Percentiles rank a stretch among this genome's conserved stretches.
Evolutionary conservation across 768 basidiomycete species (phyloP).

Genomic region (Scleroderma citrinum): DNA sequence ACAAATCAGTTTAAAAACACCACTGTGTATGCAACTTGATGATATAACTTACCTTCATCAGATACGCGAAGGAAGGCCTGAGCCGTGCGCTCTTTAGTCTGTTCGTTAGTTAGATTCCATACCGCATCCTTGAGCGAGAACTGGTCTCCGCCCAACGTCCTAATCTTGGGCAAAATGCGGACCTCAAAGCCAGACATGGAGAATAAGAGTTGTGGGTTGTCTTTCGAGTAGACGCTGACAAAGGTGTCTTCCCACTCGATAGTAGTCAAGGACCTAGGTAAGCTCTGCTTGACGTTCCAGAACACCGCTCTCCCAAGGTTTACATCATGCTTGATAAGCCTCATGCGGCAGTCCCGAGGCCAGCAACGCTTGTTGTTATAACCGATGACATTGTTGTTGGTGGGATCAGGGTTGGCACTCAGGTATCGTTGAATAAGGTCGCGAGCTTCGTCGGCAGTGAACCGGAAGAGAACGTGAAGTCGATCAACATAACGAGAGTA

Average conservation of each 20-base stretch:
- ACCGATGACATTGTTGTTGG: conserved; percentile 97
- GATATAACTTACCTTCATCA: conserved; percentile 66
- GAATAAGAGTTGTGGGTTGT: conserved; percentile 96
- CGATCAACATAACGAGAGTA: conserved; percentile 97
- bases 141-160: conserved; percentile 93
- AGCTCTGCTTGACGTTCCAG: conserved; percentile 98
- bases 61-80: conserved; percentile 98
- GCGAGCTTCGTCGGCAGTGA: conserved; percentile 93
- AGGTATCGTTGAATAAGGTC: conserved; percentile 98
- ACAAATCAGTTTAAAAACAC: conserved; percentile 1
- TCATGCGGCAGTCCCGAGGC: conserved; percentile 99
- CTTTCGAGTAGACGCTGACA: conserved; percentile 93
- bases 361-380: conserved; percentile 99
- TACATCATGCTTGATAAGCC: conserved; percentile 98
- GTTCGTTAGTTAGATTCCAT: conserved; percentile 96
- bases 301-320: conserved; percentile 97
- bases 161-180: conserved; percentile 92
- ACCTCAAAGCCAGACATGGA: conserved; percentile 99
- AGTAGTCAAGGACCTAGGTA: conserved; percentile 92
- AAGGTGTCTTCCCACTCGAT: conserved; percentile 99
- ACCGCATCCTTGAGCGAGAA: conserved; percentile 95
- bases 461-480: conserved; percentile 94
- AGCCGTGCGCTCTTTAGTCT: conserved; percentile 94
- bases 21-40: not conserved
- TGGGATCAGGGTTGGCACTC: conserved; percentile 96